phyloP scores from a whole-genome alignment of 306 rosid species.

The Geum urbanum region DNA sequence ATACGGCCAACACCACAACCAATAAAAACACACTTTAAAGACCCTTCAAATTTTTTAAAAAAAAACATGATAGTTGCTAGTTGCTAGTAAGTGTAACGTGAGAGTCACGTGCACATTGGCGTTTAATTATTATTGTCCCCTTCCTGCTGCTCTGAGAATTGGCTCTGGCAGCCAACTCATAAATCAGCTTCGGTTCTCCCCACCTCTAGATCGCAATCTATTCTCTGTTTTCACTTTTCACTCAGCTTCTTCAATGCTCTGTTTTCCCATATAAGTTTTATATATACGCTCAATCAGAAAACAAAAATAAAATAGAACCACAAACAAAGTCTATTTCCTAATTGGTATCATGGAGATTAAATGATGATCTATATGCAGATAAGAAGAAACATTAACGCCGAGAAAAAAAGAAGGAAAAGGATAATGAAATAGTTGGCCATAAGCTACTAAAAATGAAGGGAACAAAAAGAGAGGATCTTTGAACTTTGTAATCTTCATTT shows the following conservation, averaged over 20 bases:
- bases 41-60: too few relatives aligned
- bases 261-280: neutral
- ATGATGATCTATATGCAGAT: too few relatives aligned
- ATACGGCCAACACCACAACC: too few relatives aligned
- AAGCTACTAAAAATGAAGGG: conserved; percentile 1
- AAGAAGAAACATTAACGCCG: too few relatives aligned
- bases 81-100: conserved; percentile 24
- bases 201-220: conserved; percentile 1
- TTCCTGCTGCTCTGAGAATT: conserved; percentile 8
- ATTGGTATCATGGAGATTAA: too few relatives aligned
- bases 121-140: neutral
- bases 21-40: too few relatives aligned
- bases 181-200: conserved; percentile 9
- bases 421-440: neutral
- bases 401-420: neutral
- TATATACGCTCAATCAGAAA: neutral
- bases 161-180: conserved; percentile 8
- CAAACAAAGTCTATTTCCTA: neutral
- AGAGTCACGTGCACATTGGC: conserved; percentile 13
- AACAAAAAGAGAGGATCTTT: neutral
- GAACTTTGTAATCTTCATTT: neutral
- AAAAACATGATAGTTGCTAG: too few relatives aligned
- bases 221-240: neutral
- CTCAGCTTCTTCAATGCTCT: neutral
- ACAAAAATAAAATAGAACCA: neutral